Evolutionary conservation across 176 grass and related monocot genomes (phyloP).

Genomic region (Lolium multiflorum): DNA sequence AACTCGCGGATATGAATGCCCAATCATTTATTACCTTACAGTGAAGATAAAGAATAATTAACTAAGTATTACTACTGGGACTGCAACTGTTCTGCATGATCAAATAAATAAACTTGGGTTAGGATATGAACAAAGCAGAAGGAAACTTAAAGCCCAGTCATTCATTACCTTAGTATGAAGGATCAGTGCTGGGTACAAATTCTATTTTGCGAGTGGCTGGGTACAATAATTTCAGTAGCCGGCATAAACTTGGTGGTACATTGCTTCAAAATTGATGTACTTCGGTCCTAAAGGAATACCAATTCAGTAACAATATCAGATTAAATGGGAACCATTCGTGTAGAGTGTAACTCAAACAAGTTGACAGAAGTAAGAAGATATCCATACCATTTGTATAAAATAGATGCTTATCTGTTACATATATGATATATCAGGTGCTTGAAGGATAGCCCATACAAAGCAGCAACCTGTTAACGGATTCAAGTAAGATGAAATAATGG

Average conservation of each 20-base stretch:
- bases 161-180: not conserved
- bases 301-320: not conserved
- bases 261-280: not conserved
- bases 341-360: not conserved
- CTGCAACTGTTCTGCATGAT: not conserved
- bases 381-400: not conserved
- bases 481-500: not conserved
- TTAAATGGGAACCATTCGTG: not conserved
- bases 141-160: not conserved
- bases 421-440: not conserved
- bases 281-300: not conserved
- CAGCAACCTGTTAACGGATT: not conserved
- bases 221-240: not conserved
- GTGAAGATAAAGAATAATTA: not conserved
- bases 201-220: not conserved
- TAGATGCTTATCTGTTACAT: too few species aligned
- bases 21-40: not conserved
- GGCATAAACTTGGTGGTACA: not conserved
- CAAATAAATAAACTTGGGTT: not conserved
- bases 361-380: not conserved
- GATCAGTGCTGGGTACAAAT: not conserved
- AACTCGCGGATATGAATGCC: not conserved
- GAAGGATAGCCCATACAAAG: not conserved
- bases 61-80: not conserved
- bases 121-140: not conserved